These are phyloP conservation scores for Pyrenophora tritici-repentis DNA, from an alignment of 2,329 filamentous ascomycete genomes.

Conservation along the genomic window DNA sequence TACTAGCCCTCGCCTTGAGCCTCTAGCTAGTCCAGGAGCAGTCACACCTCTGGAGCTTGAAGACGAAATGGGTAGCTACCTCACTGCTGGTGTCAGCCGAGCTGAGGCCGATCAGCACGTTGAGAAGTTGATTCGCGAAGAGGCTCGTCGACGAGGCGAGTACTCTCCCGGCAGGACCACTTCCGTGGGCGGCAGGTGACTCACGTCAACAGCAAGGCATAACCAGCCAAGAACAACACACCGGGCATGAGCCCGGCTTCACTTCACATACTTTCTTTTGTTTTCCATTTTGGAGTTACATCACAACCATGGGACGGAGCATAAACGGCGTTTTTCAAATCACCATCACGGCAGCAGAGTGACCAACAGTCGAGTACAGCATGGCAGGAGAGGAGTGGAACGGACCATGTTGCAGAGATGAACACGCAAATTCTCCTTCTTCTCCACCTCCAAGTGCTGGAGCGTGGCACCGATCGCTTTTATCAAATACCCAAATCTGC, in stretches of 20 bases:
- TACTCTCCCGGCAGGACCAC: conserved; percentile 37
- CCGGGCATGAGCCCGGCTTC: neutral
- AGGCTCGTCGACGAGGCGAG: conserved; percentile 47
- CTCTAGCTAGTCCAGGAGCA: conserved; percentile 57
- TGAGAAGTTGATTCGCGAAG: conserved; percentile 54
- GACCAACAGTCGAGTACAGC: conserved; percentile 5
- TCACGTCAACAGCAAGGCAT: conserved; percentile 18
- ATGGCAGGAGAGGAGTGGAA: conserved; percentile 4
- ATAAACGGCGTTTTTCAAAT: conserved; percentile 38
- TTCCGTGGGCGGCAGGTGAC: conserved; percentile 42
- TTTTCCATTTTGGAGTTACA: conserved; percentile 17
- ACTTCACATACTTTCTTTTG: conserved; percentile 1
- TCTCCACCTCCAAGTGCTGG: conserved; percentile 46
- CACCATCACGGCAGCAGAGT: conserved; percentile 25
- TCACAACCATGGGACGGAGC: conserved; percentile 25
- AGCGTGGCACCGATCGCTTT: conserved; percentile 39
- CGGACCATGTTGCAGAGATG: conserved; percentile 15
- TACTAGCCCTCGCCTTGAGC: conserved; percentile 54
- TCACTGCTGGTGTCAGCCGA: conserved; percentile 51
- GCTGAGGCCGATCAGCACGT: conserved; percentile 49
- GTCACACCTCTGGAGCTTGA: conserved; percentile 60
- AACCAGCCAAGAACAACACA: conserved; percentile 1
- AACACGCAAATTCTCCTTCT: conserved; percentile 23
- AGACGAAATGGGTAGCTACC: conserved; percentile 48
- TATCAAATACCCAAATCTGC: conserved; percentile 22